Evolutionary conservation across 2,329 filamentous ascomycete species (phyloP).

Genomic region (Stagonosporopsis chrysanthemi): DNA sequence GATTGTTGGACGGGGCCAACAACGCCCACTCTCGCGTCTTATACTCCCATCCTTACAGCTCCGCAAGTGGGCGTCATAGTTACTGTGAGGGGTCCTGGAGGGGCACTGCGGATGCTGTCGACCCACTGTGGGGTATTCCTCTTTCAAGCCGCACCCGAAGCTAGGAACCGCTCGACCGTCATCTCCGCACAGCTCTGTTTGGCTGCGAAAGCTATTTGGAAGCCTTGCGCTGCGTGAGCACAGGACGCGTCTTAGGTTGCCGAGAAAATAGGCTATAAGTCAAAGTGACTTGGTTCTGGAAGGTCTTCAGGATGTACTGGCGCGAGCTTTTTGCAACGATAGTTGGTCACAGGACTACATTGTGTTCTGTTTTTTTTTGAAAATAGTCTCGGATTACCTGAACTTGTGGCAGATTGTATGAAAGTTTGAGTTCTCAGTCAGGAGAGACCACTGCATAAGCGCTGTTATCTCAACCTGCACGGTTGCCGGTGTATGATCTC

Average conservation of each 20-base stretch:
- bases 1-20: not conserved
- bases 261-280: not conserved
- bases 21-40: conserved; percentile 11
- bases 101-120: conserved; percentile 21
- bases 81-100: conserved; percentile 29
- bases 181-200: conserved; percentile 7
- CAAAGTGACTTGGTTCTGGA: not conserved
- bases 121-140: conserved; percentile 30
- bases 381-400: no score
- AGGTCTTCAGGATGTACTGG: not conserved
- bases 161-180: conserved; percentile 19
- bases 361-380: no score
- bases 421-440: no score
- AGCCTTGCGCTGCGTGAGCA: conserved; percentile 2
- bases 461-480: no score
- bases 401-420: no score
- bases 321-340: no score
- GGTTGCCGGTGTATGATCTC: no score
- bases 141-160: conserved; percentile 11
- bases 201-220: conserved; percentile 1
- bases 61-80: conserved; percentile 28
- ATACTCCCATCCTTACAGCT: conserved; percentile 13
- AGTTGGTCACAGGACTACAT: no score
- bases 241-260: not conserved
- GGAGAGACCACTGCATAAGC: no score